Base-by-base conservation (phyloP, 129 eudicot species). In the Apium graveolens region DNA sequence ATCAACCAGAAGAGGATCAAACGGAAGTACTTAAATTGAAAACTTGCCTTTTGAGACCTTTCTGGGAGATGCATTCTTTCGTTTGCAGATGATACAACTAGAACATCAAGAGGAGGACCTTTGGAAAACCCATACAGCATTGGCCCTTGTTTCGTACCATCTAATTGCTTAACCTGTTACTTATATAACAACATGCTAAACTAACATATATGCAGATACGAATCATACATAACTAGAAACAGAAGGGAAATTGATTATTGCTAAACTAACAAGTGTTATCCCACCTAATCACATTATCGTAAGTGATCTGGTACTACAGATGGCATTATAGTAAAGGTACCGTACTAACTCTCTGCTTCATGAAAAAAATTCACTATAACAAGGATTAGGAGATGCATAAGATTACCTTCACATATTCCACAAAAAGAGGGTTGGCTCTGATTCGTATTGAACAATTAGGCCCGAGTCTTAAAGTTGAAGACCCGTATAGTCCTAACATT, bases 391-490 rank as follows among this genome's bases (percentile, higher is more conserved):
- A 48, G 49, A 39, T 31, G 18, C 69, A 65, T 34, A 74, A 73
- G 53, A 16, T 80, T 82, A 87, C 96, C 88, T 78, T 86, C 51
- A 90, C 63, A 72, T 79, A 76, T 14, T 88, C 81, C 46, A 87
- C 91, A 31, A 87, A 81, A 46, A 86, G 76, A 11, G 81, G 86
- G 76, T 88, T 87, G 57, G 96, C 90, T 69, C 82, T 55, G n/a
- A 88, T 78, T 81, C 86, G 71, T 31, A 88, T 71, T 2, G 96
- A 90, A 14, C 84, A 80, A 80, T 86, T 81, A 51, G 87, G 86
- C 57, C 92, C 87, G 49, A 88, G 85, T 68, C 46, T 80, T 41
- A 86, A 10, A 31, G 3, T 80, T 55, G 73, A 86, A 45, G 87
- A 37, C 48, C 84, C 90, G 29, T 87, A 80, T 55, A 87, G 85